These are phyloP conservation scores for Cucurbita maxima DNA, from an alignment of 306 rosid species.

Conservation along the genomic window DNA sequence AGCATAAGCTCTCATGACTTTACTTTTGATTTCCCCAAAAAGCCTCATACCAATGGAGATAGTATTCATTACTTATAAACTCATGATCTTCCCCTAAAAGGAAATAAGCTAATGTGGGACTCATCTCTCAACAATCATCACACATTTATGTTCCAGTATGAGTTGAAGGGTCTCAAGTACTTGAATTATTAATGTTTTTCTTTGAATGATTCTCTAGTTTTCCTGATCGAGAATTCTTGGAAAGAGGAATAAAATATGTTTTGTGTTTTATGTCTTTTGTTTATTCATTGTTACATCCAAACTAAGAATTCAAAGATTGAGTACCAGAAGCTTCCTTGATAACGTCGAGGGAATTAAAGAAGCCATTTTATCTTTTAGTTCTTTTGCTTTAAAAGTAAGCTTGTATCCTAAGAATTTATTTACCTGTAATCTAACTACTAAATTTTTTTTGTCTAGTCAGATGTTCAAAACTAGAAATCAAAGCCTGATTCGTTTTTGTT, in stretches of 20 bases:
- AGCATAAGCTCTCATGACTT: too few species aligned
- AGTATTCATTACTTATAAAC: too few species aligned
- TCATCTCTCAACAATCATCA: too few species aligned
- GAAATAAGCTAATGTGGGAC: too few species aligned
- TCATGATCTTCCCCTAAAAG: too few species aligned
- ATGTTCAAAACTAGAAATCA: background rate
- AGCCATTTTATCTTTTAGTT: background rate
- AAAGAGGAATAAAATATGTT: background rate
- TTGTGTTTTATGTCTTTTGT: background rate
- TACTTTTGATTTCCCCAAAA: too few species aligned
- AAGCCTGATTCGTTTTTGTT: background rate
- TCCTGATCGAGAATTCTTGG: background rate
- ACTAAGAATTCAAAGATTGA: background rate
- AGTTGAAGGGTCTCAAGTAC: background rate
- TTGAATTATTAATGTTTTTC: background rate
- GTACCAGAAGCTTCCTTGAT: background rate
- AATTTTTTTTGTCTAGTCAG: background rate
- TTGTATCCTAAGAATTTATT: background rate
- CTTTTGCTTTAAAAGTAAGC: background rate
- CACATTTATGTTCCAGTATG: background rate
- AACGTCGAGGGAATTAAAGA: background rate
- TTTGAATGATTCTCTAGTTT: background rate
- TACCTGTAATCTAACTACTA: too few species aligned
- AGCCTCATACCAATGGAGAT: too few species aligned
- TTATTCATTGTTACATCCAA: background rate